Evolutionary conservation across 768 basidiomycete species (phyloP), one percentile per base, ranked within the genome.

Genomic region (Kwoniella heveanensis): DNA sequence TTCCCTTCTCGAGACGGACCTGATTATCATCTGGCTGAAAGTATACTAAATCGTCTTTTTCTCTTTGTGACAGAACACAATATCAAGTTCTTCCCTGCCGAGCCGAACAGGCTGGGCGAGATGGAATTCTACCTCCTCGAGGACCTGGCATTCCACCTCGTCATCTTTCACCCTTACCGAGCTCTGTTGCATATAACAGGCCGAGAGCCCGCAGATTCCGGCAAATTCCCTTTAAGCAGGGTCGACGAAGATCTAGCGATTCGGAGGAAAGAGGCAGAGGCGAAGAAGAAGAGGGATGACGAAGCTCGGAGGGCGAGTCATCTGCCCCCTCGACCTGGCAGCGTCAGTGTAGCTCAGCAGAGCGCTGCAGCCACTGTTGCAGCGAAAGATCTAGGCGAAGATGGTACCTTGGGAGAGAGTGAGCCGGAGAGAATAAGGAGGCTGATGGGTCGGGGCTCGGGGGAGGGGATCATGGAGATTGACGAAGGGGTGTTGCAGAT

Each of bases 91-190:
- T 95, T 96, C 74, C 87, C 90, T 0, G 85, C 89, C 0, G 93
- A 96, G 76, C 90, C 94, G 72, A 86, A 89, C 12, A 93, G 92
- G 74, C 83, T 99, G 15, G 96, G 94, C 2, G 96, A 99, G 79
- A 97, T 97, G 94, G 95, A 98, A 77, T 98, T 98, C 82, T 98
- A 95, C 81, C 87, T 98, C 10, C 88, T 99, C 24, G 92, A 92
- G 74, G 94, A 99, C 77, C 85, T 98, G 26, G 93, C 96, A 78
- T 97, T 95, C 73, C 92, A 98, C 80, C 82, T 99, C 47, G 85
- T 88, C 58, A 85, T 97, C 8, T 97, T 92, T 78, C 96, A 97
- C 78, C 95, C 96, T 0, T 99, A 99, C 80, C 88, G 92, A 55
- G 90, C 92, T 0, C 85, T 98, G 24, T 82, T 90, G 46, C 83